These are phyloP conservation scores for Leishmania aethiopica DNA, from an alignment of 208 protist species.

Conservation along the genomic window DNA sequence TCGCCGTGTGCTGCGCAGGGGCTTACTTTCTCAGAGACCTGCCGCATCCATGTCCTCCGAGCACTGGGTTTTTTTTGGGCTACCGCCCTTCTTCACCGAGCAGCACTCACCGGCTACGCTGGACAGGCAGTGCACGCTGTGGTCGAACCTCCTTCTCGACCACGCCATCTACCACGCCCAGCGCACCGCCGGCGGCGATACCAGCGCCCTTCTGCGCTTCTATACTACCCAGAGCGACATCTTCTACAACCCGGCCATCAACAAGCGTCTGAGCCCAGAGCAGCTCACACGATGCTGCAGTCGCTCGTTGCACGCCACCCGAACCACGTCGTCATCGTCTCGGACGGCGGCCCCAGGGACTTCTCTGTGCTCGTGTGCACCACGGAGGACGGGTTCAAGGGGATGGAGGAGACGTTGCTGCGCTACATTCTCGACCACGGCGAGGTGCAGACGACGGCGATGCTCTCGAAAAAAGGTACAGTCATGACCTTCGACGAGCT, in stretches of 20 bases:
- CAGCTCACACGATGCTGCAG: constrained; percentile 66
- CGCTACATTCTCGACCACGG: constrained; percentile 81
- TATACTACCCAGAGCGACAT: constrained; percentile 77
- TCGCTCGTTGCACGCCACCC: constrained; percentile 53
- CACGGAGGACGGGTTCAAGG: constrained; percentile 64
- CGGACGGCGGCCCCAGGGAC: constrained; percentile 36
- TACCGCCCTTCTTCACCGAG: constrained; percentile 88
- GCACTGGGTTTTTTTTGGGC: constrained; percentile 81
- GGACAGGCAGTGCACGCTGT: constrained; percentile 62
- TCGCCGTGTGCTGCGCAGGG: neutral
- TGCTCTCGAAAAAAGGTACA: constrained; percentile 75
- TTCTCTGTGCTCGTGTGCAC: constrained; percentile 76
- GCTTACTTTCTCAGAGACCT: neutral
- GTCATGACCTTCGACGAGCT: constrained; percentile 92
- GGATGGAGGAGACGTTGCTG: constrained; percentile 70
- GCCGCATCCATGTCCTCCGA: constrained; percentile 29
- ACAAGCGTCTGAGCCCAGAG: constrained; percentile 58
- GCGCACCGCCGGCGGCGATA: constrained; percentile 14
- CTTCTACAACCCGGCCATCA: constrained; percentile 69
- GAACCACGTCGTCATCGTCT: constrained; percentile 60
- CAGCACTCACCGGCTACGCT: constrained; percentile 67
- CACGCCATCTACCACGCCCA: constrained; percentile 75
- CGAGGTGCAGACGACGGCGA: constrained; percentile 72
- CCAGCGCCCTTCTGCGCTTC: constrained; percentile 51
- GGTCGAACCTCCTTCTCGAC: constrained; percentile 72